Base-by-base conservation (phyloP, 306 rosid genomes). In the Quercus alba region DNA sequence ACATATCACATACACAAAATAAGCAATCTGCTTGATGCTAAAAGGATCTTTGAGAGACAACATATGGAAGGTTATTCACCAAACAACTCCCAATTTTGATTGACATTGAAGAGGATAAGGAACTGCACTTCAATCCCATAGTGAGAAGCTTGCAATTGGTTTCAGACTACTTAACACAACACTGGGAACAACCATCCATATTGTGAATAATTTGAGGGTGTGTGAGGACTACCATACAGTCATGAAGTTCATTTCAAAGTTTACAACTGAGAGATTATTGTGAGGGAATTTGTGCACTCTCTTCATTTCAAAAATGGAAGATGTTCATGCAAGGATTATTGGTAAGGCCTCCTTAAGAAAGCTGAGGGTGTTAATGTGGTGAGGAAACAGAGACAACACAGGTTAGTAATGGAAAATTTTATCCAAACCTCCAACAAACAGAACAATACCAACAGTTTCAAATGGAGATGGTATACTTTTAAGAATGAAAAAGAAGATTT, bases 211-310 rank as follows among this genome's bases (percentile, higher is more conserved):
- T 77, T 81, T 88, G 70, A 83, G 92, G 89, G 90, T 88, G 52
- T 90, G 92, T 85, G 89, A 85, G 74, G 94, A 88, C 74, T 90
- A 92, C 77, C 91, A 90, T 75, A 77, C 85, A 70, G 90, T 91
- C 6, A 78, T 78, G 35, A 88, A 90, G 88, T 84, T 87, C 56
- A 81, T 85, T 51, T 90, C 92, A 62, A 82, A 77, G 70, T 84
- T 49, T 87, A 83, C 78, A 46, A 80, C 55, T 75, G 91, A 6
- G 75, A 87, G 26, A 85, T 90, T 31, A 82, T 83, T 59, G 86
- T 80, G 82, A 86, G 92, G 84, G 94, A 90, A 62, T 88, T 88
- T 1, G 86, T 71, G 56, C 88, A 88, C 51, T 90, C 86, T 83
- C 94, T 88, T 80, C 87, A 85, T 76, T 90, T 88, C 81, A 80